Conservation (phyloP, 169 alveolate species). For the Ichthyophthirius multifiliis region DNA sequence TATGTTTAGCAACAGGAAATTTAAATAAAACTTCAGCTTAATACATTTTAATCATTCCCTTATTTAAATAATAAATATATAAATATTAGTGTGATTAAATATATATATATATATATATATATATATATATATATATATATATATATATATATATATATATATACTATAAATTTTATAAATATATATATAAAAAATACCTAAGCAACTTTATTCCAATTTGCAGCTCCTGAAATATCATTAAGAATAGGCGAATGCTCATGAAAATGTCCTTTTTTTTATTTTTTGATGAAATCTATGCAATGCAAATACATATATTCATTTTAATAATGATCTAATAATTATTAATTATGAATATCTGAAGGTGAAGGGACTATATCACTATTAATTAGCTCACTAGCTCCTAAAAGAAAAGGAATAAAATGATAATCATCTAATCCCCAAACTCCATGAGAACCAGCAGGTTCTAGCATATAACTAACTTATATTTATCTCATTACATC, state of each 20-base stretch:
- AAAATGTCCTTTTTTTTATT: conserved; percentile 81
- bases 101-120: too few species aligned
- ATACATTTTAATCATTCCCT: conserved; percentile 92
- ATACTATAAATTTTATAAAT: not conserved
- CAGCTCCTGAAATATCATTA: conserved; percentile 88
- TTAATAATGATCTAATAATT: conserved; percentile 50
- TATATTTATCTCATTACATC: conserved; percentile 92
- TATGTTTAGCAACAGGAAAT: conserved; percentile 90
- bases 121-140: too few species aligned
- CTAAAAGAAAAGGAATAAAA: conserved; percentile 94
- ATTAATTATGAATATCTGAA: conserved; percentile 64
- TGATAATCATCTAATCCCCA: conserved; percentile 99
- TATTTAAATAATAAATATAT: not conserved
- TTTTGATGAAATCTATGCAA: conserved; percentile 85
- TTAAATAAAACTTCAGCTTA: conserved; percentile 90
- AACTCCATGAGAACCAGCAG: conserved; percentile 99
- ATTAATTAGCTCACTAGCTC: conserved; percentile 92
- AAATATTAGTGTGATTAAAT: not conserved
- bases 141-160: not conserved
- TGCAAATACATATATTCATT: conserved; percentile 86
- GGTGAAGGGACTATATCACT: conserved; percentile 16
- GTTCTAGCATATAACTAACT: conserved; percentile 94
- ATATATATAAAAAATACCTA: not conserved
- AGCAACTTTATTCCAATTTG: conserved; percentile 86
- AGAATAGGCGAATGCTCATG: conserved; percentile 93